Evolutionary conservation across 2,329 filamentous ascomycete species (phyloP).

Genomic region (Aaosphaeria pasadenensis): DNA sequence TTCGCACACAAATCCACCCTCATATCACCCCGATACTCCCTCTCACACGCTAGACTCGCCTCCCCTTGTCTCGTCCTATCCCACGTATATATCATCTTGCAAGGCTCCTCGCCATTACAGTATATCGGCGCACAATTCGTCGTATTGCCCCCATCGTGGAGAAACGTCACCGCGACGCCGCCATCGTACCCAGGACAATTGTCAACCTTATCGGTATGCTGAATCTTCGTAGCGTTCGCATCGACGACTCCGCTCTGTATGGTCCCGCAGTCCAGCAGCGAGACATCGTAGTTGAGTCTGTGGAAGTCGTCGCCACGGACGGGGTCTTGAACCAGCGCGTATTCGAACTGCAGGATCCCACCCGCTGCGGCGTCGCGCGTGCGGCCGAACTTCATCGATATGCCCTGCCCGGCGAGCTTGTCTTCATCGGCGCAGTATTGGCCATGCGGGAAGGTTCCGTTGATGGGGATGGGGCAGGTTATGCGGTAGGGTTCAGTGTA

Average conservation of each 20-base stretch:
- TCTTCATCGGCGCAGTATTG: constrained; percentile 3
- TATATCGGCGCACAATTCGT: constrained; percentile 7
- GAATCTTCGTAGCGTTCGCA: not conserved
- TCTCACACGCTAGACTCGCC: constrained; percentile 10
- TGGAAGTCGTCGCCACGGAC: constrained; percentile 2
- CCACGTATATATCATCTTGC: constrained; percentile 11
- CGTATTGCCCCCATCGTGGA: not conserved
- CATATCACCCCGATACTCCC: constrained; percentile 12
- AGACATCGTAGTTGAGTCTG: constrained; percentile 13
- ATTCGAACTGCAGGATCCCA: constrained; percentile 10
- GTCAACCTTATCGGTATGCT: constrained; percentile 7
- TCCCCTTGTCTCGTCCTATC: constrained; percentile 13
- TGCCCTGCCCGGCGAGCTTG: constrained; percentile 9
- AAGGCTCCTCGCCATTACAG: constrained; percentile 7
- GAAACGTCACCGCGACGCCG: constrained; percentile 10
- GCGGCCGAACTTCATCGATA: constrained; percentile 10
- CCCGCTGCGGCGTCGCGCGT: not conserved
- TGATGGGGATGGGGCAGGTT: constrained; percentile 1
- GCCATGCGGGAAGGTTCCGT: not conserved
- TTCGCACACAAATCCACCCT: constrained; percentile 1
- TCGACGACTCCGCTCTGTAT: constrained; percentile 4
- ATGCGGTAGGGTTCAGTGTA: constrained; percentile 7
- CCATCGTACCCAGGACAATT: constrained; percentile 15
- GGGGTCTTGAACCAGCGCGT: constrained; percentile 5
- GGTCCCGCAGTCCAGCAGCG: constrained; percentile 10